Base-by-base conservation (phyloP, 176 grass and related monocot species). In the Zea luxurians region DNA sequence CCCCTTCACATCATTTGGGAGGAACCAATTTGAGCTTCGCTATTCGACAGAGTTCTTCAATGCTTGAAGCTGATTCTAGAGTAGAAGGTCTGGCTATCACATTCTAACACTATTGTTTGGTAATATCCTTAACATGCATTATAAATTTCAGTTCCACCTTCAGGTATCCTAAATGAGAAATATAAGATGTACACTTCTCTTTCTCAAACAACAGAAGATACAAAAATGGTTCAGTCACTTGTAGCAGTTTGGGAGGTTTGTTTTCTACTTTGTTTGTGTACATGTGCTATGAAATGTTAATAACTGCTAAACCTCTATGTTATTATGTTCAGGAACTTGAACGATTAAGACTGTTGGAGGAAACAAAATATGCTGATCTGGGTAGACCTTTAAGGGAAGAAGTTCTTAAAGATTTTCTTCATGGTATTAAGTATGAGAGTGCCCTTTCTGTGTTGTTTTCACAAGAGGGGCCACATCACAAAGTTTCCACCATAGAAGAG, bases 161-260 rank as follows among this genome's bases (percentile, higher is more conserved):
- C 83, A 97, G 95, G 90, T 55, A 97, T 97, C 62, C 74, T 97
- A 66, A 97, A 94, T 62, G 87, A 86, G 85, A 97, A 88, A 83
- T 77, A 84, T 86, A 94, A 92, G 84, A 90, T 90, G 18, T 90
- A 93, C 80, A 88, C 91, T 16, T 83, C 91, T 86, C 84, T 97
- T 80, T 94, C 91, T 43, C 89, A 94, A 91, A 84, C 89, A 82
- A 90, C 76, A 11, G 41, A 80, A 21, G 87, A 94, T 70, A 84
- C 74, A 13, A 94, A 90, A 88, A 97, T 97, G 89, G 95, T 97
- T 87, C 89, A 90, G 70, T 97, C 95, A 77, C 95, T 97, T 64
- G 36, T 92, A 61, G 70, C 95, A 80, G 87, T 97, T 82, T 97
- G 95, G 91, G 89, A 97, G 89, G 95, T 94, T 21, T 76, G 46